Base-by-base conservation (phyloP, 441 rosid genomes). In the Adansonia gregorii region DNA sequence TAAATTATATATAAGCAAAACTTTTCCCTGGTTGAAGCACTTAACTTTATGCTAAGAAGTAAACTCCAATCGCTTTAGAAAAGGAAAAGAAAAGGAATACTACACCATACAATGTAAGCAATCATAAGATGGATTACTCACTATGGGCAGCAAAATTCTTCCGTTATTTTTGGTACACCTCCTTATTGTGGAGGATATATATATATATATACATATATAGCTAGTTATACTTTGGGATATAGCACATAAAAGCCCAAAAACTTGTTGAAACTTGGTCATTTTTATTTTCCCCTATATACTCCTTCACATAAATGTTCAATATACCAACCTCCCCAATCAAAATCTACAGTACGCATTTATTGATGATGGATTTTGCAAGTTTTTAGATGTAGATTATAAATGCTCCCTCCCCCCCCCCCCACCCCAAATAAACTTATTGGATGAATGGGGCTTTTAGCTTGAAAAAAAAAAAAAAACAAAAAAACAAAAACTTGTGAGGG, bases 401-500 rank as follows among this genome's bases (percentile, higher is more conserved):
- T 59, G 24, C 45, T 14, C 65, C 17, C n/a, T 14, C 71, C 24
- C 39, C 39, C 39, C 39, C 35, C 35, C 35, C n/a, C n/a, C n/a
- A n/a, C n/a, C n/a, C n/a, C n/a, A n/a, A 31, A 31, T 52, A 45
- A 56, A 83, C 78, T 27, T 52, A 76, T 35, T 6, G 46, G 11
- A 64, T 0, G 17, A 4, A 64, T 0, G 17, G 3, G 0, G 46
- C 4, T 64, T 4, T 31, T 31, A 70, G 35, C 68, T 69, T 49
- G 73, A 79, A 80, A 79, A 51, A 31, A 31, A 31, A 31, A 31
- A 31, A 31, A 31, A 31, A 3, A 31, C 3, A 31, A 31, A 31
- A 31, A 31, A 31, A 14, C 9, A 56, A 56, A 56, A 63, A 2
- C 78, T 77, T 75, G 83, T 17, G 55, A 55, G 14, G 74, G 49